These are phyloP conservation scores for Neurospora crassa DNA, from an alignment of 2,329 filamentous ascomycete species.

Conservation along the genomic window DNA sequence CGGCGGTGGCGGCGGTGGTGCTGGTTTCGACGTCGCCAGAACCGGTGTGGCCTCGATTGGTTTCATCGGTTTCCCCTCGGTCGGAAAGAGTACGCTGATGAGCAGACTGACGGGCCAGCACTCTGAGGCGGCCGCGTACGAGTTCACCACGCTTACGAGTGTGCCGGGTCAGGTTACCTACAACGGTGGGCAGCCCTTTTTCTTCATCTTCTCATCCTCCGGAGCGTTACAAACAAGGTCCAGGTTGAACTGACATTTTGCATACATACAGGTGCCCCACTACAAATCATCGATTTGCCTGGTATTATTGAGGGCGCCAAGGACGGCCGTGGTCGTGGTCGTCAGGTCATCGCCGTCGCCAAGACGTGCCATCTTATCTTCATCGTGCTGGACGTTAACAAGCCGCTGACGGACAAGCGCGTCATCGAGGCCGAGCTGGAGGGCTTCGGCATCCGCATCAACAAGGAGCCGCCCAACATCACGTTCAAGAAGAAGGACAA, in stretches of 20 bases:
- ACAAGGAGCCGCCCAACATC: slow-evolving; percentile 95
- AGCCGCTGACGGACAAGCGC: slow-evolving; percentile 92
- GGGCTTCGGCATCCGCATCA: slow-evolving; percentile 95
- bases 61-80: slow-evolving; percentile 96
- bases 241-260: neutral
- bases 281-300: slow-evolving; percentile 96
- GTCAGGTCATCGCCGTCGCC: slow-evolving; percentile 96
- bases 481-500: slow-evolving; percentile 99
- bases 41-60: slow-evolving; percentile 96
- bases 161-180: slow-evolving; percentile 94
- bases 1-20: slow-evolving; percentile 71
- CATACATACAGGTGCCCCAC: slow-evolving; percentile 57
- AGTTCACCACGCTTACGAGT: slow-evolving; percentile 96
- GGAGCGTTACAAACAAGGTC: slow-evolving; percentile 1
- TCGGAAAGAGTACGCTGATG: slow-evolving; percentile 98
- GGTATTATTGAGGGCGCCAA: slow-evolving; percentile 99
- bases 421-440: slow-evolving; percentile 93
- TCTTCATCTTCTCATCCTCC: neutral
- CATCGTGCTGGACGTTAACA: slow-evolving; percentile 97
- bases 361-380: slow-evolving; percentile 99
- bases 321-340: slow-evolving; percentile 92
- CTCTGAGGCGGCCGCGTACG: slow-evolving; percentile 93
- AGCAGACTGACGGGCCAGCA: slow-evolving; percentile 89
- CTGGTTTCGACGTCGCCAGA: slow-evolving; percentile 93
- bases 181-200: slow-evolving; percentile 50